A percentile compares a stretch with the other conserved stretches of the same genome.
phyloP scores from a whole-genome alignment of 495 filamentous ascomycete genomes.

The Baudoinia panamericana region DNA sequence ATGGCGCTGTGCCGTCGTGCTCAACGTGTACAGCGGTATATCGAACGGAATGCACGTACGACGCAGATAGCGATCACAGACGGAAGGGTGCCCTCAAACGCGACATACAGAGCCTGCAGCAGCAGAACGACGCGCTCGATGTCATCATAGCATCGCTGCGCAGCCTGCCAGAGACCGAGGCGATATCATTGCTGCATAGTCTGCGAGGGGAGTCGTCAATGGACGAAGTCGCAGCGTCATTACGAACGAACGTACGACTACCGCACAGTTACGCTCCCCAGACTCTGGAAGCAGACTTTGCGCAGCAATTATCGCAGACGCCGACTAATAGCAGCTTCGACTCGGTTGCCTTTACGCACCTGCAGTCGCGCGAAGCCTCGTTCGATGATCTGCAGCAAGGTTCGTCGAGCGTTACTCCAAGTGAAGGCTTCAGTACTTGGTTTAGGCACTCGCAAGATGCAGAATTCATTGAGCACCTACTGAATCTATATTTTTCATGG shows the following conservation, averaged over 20 bases:
- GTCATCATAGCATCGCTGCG: conserved; percentile 33
- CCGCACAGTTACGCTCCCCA: conserved; percentile 15
- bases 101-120: conserved; percentile 28
- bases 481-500: conserved; percentile 69
- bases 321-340: background rate
- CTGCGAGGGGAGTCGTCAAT: conserved; percentile 30
- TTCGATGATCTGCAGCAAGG: conserved; percentile 1
- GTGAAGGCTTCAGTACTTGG: conserved; percentile 32
- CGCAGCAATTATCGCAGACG: conserved; percentile 10
- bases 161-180: conserved; percentile 33
- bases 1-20: conserved; percentile 36
- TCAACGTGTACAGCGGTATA: conserved; percentile 40
- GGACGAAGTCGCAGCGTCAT: conserved; percentile 29
- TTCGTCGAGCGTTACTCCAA: no score
- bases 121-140: conserved; percentile 30
- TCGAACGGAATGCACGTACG: conserved; percentile 36
- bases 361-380: conserved; percentile 4
- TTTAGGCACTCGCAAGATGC: conserved; percentile 47
- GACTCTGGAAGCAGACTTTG: conserved; percentile 18
- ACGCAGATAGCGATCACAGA: conserved; percentile 35
- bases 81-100: conserved; percentile 32
- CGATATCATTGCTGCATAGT: conserved; percentile 33
- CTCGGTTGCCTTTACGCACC: background rate
- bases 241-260: conserved; percentile 25
- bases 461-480: conserved; percentile 46